Evolutionary conservation across 2,329 filamentous ascomycete genomes (phyloP).

Genomic region (Fusarium pseudograminearum): DNA sequence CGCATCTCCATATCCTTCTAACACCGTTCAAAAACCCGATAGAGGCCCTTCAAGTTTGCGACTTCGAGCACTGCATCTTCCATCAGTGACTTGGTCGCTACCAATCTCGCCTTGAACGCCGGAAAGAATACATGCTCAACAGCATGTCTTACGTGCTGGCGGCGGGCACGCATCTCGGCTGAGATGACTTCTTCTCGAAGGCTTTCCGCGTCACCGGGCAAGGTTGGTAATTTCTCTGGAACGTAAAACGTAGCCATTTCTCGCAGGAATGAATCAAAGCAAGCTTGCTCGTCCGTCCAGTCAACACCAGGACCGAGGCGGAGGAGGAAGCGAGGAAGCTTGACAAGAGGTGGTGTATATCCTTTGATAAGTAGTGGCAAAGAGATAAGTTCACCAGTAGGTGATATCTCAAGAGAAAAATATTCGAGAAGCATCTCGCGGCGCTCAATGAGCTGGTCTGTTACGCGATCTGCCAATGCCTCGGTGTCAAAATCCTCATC

Average conservation of each 20-base stretch:
- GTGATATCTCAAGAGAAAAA: constrained; percentile 86
- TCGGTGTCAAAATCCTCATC: constrained; percentile 74
- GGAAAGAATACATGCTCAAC: constrained; percentile 92
- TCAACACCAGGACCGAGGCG: constrained; percentile 88
- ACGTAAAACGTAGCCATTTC: constrained; percentile 93
- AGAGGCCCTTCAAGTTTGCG: constrained; percentile 91
- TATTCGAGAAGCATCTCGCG: constrained; percentile 93
- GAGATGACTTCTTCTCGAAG: constrained; percentile 56
- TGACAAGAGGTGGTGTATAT: constrained; percentile 86
- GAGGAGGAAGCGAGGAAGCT: constrained; percentile 89
- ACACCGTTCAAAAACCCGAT: constrained; percentile 94
- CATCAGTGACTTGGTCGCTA: constrained; percentile 83
- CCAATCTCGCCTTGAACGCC: constrained; percentile 82
- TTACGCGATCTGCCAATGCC: constrained; percentile 74
- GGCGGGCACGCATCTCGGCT: constrained; percentile 67
- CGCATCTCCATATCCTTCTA: constrained; percentile 57
- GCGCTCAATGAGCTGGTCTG: constrained; percentile 76
- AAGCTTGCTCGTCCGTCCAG: constrained; percentile 86
- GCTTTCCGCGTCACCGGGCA: constrained; percentile 52
- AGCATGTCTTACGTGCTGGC: constrained; percentile 77
- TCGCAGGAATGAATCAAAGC: constrained; percentile 85
- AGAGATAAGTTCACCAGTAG: constrained; percentile 78
- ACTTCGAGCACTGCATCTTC: constrained; percentile 83
- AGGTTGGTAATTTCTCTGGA: constrained; percentile 81
- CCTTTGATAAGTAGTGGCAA: constrained; percentile 90